Conservation (phyloP, 2,329 filamentous ascomycete species). For the Thelonectria olida region DNA sequence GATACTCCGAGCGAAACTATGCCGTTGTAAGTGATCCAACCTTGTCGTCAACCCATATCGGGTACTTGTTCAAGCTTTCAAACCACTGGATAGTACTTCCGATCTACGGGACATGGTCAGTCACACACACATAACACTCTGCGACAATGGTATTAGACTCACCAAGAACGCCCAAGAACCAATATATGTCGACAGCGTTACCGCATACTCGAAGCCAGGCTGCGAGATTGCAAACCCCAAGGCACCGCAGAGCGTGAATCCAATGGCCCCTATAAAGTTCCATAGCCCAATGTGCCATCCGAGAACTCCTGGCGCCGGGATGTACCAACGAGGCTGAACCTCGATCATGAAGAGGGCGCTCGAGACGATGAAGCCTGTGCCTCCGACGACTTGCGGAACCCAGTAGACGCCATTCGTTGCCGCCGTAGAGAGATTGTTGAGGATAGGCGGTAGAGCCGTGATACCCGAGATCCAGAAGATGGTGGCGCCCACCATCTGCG, state of each 20-base stretch:
- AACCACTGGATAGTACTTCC: conserved; percentile 38
- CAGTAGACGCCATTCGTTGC: conserved; percentile 65
- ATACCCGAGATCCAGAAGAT: conserved; percentile 73
- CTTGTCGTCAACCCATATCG: conserved; percentile 30
- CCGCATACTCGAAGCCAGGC: conserved; percentile 51
- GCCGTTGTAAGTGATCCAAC: conserved; percentile 6
- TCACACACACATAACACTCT: neutral
- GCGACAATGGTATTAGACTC: conserved; percentile 12
- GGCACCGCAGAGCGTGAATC: conserved; percentile 70
- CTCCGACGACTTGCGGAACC: conserved; percentile 68
- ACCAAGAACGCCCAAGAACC: conserved; percentile 59
- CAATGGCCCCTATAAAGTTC: conserved; percentile 71
- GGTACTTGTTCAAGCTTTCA: conserved; percentile 38
- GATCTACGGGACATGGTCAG: conserved; percentile 59
- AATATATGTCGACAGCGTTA: conserved; percentile 59
- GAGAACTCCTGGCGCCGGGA: conserved; percentile 62
- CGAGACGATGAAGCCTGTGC: conserved; percentile 68
- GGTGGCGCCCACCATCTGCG: conserved; percentile 66
- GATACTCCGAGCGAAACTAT: neutral
- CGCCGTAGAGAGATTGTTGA: conserved; percentile 54
- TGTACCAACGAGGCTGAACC: conserved; percentile 71
- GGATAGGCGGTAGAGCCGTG: conserved; percentile 61
- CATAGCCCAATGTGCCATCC: conserved; percentile 75
- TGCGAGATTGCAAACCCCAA: conserved; percentile 58
- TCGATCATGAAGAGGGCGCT: conserved; percentile 71